These are phyloP conservation scores for Russula vinacea DNA, from an alignment of 768 basidiomycete genomes.

Conservation along the genomic window DNA sequence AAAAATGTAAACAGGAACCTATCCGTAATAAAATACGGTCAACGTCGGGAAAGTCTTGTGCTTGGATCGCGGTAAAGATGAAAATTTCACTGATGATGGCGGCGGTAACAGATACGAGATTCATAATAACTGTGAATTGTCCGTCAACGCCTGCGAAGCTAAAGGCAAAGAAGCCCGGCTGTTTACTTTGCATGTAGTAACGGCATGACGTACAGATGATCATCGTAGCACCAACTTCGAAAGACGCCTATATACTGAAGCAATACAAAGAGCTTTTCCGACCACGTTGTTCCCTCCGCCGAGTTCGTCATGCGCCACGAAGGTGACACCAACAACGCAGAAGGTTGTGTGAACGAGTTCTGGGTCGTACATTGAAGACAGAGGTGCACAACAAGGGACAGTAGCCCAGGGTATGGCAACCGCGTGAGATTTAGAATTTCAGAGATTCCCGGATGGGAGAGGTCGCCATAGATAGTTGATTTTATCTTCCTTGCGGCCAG, in stretches of 20 bases:
- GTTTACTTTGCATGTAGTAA: not conserved
- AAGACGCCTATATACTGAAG: constrained; percentile 26
- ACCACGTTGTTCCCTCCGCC: constrained; percentile 17
- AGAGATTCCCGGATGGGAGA: constrained; percentile 32
- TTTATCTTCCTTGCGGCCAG: constrained; percentile 30
- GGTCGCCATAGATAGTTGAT: constrained; percentile 34
- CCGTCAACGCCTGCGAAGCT: not conserved
- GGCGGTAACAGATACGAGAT: constrained; percentile 27
- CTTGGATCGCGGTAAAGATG: constrained; percentile 31
- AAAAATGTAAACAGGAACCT: too few species aligned
- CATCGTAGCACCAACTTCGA: constrained; percentile 30
- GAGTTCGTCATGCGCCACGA: constrained; percentile 25
- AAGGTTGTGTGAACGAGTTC: constrained; percentile 28
- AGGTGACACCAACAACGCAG: constrained; percentile 29
- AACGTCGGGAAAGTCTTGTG: constrained; percentile 33
- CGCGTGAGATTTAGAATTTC: constrained; percentile 28
- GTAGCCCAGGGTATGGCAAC: constrained; percentile 28
- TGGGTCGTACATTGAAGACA: constrained; percentile 23
- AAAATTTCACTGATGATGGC: constrained; percentile 26
- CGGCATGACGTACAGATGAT: constrained; percentile 16
- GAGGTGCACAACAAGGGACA: constrained; percentile 26
- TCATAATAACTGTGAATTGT: constrained; percentile 16
- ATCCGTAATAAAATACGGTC: too few species aligned
- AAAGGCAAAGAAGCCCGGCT: not conserved
- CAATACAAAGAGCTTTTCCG: constrained; percentile 30